Conservation (phyloP, 1,284 basidiomycete species). For the Cryptococcus hybrid region DNA sequence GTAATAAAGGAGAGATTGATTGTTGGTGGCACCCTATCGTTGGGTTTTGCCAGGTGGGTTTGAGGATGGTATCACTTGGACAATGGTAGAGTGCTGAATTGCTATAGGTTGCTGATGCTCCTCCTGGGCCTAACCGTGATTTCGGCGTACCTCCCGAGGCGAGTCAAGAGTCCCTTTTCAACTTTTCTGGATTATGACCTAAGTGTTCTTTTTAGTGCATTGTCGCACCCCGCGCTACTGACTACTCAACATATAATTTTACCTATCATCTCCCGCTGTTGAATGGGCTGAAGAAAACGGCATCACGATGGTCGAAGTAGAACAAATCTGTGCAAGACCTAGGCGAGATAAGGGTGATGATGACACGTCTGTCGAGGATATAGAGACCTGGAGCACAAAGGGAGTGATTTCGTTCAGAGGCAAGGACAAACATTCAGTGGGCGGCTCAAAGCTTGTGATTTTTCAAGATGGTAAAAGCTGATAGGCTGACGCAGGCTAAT, state of each 20-base stretch:
- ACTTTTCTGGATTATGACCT: too few species aligned
- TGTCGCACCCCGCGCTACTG: too few species aligned
- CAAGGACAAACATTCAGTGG: slow-evolving; percentile 15
- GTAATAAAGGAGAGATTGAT: slow-evolving; percentile 35
- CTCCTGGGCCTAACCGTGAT: slow-evolving; percentile 39
- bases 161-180: slow-evolving; percentile 8
- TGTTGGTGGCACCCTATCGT: slow-evolving; percentile 44
- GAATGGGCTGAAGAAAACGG: not conserved
- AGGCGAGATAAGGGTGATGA: slow-evolving; percentile 13
- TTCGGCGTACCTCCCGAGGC: slow-evolving; percentile 39
- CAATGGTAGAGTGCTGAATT: not conserved
- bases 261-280: slow-evolving; percentile 20
- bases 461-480: too few species aligned
- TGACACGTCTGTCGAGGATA: slow-evolving; percentile 14
- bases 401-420: slow-evolving; percentile 22
- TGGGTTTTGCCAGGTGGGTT: slow-evolving; percentile 38
- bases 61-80: not conserved
- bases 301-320: slow-evolving; percentile 31
- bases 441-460: too few species aligned
- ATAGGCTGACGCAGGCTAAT: too few species aligned
- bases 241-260: not conserved
- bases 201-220: too few species aligned
- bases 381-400: slow-evolving; percentile 16
- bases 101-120: slow-evolving; percentile 32
- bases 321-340: slow-evolving; percentile 38